Evolutionary conservation across 805 yeast genomes (phyloP).

Genomic region (Crinitomyces ghanaensis): DNA sequence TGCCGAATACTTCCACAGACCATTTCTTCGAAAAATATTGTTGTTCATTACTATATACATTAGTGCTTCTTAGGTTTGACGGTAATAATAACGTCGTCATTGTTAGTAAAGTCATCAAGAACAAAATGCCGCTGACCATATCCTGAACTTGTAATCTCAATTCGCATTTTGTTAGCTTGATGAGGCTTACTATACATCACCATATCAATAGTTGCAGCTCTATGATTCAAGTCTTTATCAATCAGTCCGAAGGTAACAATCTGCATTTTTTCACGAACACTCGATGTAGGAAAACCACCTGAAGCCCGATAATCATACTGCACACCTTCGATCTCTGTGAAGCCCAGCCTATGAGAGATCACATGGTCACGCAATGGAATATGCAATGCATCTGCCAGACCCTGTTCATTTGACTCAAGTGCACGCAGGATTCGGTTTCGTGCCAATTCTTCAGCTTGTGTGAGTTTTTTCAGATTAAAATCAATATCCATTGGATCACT

Average conservation of each 20-base stretch:
- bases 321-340: slow-evolving; percentile 14
- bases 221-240: slow-evolving; percentile 3
- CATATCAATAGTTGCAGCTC: slow-evolving; percentile 13
- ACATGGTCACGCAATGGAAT: no score
- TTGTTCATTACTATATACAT: no score
- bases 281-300: no score
- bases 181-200: slow-evolving; percentile 6
- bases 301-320: slow-evolving; percentile 18
- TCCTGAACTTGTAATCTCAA: slow-evolving; percentile 10
- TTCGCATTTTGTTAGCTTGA: slow-evolving; percentile 13
- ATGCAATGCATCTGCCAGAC: slow-evolving; percentile 8
- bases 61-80: no score
- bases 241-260: slow-evolving; percentile 14
- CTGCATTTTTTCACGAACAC: slow-evolving; percentile 14
- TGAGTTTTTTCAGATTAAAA: neutral
- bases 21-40: no score
- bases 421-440: slow-evolving; percentile 13
- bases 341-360: no score
- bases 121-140: slow-evolving; percentile 5
- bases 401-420: slow-evolving; percentile 11
- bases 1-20: no score
- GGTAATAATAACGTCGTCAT: no score
- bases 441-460: slow-evolving; percentile 9
- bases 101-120: no score
- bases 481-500: slow-evolving; percentile 5